phyloP scores from a whole-genome alignment of 495 filamentous ascomycete species.

The Lasiosphaeria miniovina region DNA sequence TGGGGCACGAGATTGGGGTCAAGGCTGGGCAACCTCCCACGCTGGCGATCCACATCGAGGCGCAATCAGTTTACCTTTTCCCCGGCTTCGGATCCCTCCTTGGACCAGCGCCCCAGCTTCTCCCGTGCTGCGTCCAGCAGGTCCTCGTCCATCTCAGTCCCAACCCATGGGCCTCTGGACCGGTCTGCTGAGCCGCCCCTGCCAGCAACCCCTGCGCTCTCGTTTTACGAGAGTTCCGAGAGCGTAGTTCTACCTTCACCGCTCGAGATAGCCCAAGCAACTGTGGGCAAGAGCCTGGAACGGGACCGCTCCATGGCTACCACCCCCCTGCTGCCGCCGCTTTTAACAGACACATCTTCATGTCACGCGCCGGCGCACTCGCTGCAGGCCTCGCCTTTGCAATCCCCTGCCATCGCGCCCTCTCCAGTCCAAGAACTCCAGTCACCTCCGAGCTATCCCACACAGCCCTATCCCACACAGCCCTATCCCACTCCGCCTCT shows the following conservation, averaged over 20 bases:
- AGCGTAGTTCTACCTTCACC: slow-evolving; percentile 40
- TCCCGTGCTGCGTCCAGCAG: slow-evolving; percentile 58
- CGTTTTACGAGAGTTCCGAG: slow-evolving; percentile 60
- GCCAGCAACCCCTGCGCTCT: slow-evolving; percentile 64
- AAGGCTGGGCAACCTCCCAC: slow-evolving; percentile 69
- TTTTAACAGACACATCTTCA: slow-evolving; percentile 55
- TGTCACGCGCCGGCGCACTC: slow-evolving; percentile 34
- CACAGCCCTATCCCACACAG: slow-evolving; percentile 60
- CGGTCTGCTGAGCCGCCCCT: slow-evolving; percentile 52
- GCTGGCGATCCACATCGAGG: slow-evolving; percentile 57
- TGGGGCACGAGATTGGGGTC: slow-evolving; percentile 66
- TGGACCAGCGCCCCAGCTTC: slow-evolving; percentile 37
- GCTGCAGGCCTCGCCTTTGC: slow-evolving; percentile 69
- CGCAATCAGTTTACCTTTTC: slow-evolving; percentile 46
- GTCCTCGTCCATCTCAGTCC: slow-evolving; percentile 66
- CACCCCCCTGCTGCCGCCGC: slow-evolving; percentile 78
- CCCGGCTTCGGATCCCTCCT: slow-evolving; percentile 46
- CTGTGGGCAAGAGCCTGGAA: slow-evolving; percentile 48
- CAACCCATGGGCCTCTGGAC: slow-evolving; percentile 46
- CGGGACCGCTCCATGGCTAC: slow-evolving; percentile 63
- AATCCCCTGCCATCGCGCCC: slow-evolving; percentile 65
- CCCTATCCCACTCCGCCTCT: slow-evolving; percentile 68
- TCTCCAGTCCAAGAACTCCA: slow-evolving; percentile 26
- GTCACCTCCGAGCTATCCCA: slow-evolving; percentile 47
- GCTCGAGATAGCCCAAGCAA: slow-evolving; percentile 59